phyloP scores from a whole-genome alignment of 2,329 filamentous ascomycete genomes.

The Cordyceps cateniannulata region DNA sequence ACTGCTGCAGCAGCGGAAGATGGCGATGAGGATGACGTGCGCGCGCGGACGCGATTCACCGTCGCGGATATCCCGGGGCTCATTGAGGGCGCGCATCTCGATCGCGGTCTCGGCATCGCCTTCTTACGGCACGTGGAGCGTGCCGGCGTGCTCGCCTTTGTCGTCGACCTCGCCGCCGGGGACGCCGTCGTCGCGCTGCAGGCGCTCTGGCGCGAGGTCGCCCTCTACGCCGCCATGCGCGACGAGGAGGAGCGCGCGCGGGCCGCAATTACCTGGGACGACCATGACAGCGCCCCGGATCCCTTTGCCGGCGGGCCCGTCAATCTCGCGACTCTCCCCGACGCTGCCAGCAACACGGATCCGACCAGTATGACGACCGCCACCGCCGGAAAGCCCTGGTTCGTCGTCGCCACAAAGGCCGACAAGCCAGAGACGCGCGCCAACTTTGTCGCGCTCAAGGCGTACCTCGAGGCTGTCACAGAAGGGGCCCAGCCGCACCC shows the following conservation, averaged over 20 bases:
- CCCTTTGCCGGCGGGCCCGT: not conserved
- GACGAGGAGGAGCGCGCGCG: conserved; percentile 66
- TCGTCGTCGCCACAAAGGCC: conserved; percentile 89
- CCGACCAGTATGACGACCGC: conserved; percentile 23
- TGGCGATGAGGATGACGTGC: conserved; percentile 33
- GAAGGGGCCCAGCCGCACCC: conserved; percentile 63
- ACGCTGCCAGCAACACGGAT: not conserved
- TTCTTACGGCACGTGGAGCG: conserved; percentile 94
- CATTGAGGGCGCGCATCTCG: conserved; percentile 85
- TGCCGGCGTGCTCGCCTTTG: conserved; percentile 87
- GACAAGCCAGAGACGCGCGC: conserved; percentile 72
- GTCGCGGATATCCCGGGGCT: conserved; percentile 94
- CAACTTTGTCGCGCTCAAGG: conserved; percentile 64
- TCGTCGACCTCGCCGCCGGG: conserved; percentile 75
- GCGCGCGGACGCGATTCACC: conserved; percentile 71
- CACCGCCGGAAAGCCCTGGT: conserved; percentile 94
- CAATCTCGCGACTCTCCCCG: not conserved
- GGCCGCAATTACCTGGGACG: conserved; percentile 49
- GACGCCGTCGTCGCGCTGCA: conserved; percentile 75
- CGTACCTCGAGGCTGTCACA: conserved; percentile 63
- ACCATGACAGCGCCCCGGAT: conserved; percentile 34
- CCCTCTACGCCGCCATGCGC: conserved; percentile 73
- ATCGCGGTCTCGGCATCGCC: conserved; percentile 82
- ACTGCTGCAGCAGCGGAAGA: conserved; percentile 21
- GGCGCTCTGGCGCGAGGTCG: conserved; percentile 83